Conservation (phyloP, 305 asterid species). For the Fraxinus albicans region DNA sequence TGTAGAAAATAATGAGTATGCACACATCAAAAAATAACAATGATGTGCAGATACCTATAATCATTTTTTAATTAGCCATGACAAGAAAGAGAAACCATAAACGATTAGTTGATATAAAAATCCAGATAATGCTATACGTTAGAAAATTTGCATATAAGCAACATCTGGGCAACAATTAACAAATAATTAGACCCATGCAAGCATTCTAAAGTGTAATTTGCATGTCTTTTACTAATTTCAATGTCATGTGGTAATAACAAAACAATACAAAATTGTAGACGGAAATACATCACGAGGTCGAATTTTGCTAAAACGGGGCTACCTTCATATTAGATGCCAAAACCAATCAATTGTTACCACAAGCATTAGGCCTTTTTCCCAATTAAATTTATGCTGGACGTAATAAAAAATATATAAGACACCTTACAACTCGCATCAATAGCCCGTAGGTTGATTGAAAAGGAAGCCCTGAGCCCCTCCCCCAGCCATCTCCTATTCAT, state of each 20-base stretch:
- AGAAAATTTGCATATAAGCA: not conserved
- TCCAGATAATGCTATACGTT: not conserved
- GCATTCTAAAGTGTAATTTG: not conserved
- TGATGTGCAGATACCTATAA: not conserved
- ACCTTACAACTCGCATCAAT: not conserved
- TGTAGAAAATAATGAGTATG: constrained; percentile 18
- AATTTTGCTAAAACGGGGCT: not conserved
- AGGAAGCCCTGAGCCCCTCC: not conserved
- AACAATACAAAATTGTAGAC: not conserved
- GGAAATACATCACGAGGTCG: not conserved
- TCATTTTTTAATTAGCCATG: constrained; percentile 10
- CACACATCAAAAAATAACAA: not conserved
- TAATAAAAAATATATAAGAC: not conserved
- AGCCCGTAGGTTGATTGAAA: not conserved
- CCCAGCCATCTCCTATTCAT: not conserved
- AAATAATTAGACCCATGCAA: not conserved
- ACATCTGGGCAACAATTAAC: not conserved
- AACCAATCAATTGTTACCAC: not conserved
- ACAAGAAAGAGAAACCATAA: not conserved
- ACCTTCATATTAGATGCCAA: not conserved
- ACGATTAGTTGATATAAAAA: not conserved
- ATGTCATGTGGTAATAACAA: not conserved
- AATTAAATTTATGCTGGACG: not conserved
- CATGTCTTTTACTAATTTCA: not conserved
- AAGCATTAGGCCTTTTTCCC: not conserved